phyloP scores from a whole-genome alignment of 352 stramenopile genomes.

The Pythium aquatile region DNA sequence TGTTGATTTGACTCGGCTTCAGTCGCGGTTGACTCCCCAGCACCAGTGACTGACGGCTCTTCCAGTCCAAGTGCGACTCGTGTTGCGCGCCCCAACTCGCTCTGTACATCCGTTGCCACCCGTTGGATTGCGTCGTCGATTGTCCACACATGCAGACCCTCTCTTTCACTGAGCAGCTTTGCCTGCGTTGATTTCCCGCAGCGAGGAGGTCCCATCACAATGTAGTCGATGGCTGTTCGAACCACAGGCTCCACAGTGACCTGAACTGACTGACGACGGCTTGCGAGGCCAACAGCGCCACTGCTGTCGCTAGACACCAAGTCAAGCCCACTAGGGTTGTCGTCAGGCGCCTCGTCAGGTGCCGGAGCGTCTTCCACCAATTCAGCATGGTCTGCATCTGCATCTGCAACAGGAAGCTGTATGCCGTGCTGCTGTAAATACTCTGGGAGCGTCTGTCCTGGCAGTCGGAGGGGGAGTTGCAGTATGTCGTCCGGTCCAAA shows the following conservation, averaged over 20 bases:
- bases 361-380: not conserved
- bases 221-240: constrained; percentile 65
- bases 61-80: constrained; percentile 24
- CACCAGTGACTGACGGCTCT: not conserved
- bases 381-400: not conserved
- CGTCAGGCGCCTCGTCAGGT: not conserved
- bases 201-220: constrained; percentile 74
- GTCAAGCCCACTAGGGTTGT: not conserved
- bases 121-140: constrained; percentile 69
- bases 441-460: constrained; percentile 58
- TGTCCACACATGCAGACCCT: constrained; percentile 62
- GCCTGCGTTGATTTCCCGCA: constrained; percentile 83
- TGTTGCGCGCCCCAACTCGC: constrained; percentile 39
- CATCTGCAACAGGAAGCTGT: constrained; percentile 14
- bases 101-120: constrained; percentile 28
- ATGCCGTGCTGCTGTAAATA: constrained; percentile 56
- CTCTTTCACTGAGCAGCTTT: constrained; percentile 66
- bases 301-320: not conserved
- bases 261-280: not conserved
- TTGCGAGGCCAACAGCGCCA: not conserved
- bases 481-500: constrained; percentile 73
- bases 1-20: not conserved
- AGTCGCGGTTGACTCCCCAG: not conserved
- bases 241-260: not conserved
- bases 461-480: constrained; percentile 64